Base-by-base conservation (phyloP, 768 basidiomycete genomes). In the Leccinum barrowsii region DNA sequence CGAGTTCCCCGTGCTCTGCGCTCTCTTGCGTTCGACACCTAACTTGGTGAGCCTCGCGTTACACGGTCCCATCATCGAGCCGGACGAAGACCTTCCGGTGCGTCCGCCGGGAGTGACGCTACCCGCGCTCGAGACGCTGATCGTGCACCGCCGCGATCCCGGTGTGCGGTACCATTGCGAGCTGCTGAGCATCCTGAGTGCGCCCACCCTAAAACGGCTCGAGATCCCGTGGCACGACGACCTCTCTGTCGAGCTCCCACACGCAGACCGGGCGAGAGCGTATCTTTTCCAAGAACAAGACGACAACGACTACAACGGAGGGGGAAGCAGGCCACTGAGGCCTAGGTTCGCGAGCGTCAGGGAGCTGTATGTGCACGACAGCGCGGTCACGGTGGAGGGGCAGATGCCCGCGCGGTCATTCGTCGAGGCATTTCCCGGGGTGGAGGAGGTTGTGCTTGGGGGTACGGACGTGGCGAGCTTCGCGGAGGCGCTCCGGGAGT, bases 171-270 rank as follows among this genome's bases (percentile, higher is more conserved):
- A 65, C 42, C 63, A 62, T 12, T 59, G 42, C 34, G 55, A 56
- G 21, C 58, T 63, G 42, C 42, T 66, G 10, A 59, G 55, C 6
- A 50, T 59, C 5, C 52, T 68, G 42, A 42, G 13, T 1, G n/a
- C 10, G 22, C 64, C 67, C 6, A 34, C 12, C 22, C 59, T 64
- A 26, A 57, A 50, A 46, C 56, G 13, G 24, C 59, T 67, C 26
- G 64, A 63, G 37, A 59, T 66, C 24, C 64, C 57, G 3, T 67
- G 61, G 64, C 59, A 62, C 17, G 60, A 67, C 2, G 59, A 61
- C 32, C 60, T 68, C 37, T 24, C 52, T 2, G 54, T 57, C 2
- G 61, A 59, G 58, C 19, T 46, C n/a, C 42, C 55, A 15, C 15
- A 30, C 15, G 24, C 11, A 5, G 34, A 69, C 34, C 64, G 37